These are phyloP conservation scores for Mycena kentingensis DNA, from an alignment of 768 basidiomycete species.

Conservation along the genomic window DNA sequence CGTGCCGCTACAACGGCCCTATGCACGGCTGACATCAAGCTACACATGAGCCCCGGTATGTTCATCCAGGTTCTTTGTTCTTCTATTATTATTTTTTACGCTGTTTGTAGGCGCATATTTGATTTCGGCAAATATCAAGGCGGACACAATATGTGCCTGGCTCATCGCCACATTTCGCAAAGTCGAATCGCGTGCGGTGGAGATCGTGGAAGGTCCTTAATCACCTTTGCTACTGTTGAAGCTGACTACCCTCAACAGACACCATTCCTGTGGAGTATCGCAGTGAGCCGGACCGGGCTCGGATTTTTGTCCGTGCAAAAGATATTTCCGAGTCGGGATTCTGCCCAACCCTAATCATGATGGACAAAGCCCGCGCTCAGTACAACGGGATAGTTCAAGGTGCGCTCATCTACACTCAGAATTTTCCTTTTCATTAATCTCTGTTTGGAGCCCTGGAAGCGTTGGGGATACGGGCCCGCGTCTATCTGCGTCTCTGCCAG, in stretches of 20 bases:
- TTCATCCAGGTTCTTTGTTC: background rate
- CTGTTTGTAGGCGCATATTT: conserved; percentile 1
- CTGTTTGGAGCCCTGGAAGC: background rate
- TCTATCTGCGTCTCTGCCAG: conserved; percentile 9
- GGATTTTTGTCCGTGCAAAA: background rate
- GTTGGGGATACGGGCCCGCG: background rate
- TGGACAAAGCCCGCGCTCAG: conserved; percentile 3
- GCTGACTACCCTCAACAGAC: background rate
- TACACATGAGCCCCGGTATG: conserved; percentile 9
- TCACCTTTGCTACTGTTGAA: background rate
- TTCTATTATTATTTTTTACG: background rate
- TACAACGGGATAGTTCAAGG: background rate
- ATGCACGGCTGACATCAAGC: background rate
- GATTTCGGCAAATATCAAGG: conserved; percentile 11
- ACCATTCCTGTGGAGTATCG: background rate
- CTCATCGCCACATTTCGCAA: background rate
- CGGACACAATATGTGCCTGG: background rate
- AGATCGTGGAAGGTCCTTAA: background rate
- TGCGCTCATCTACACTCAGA: background rate
- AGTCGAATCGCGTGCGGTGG: background rate
- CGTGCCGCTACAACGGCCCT: conserved; percentile 7
- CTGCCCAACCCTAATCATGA: background rate
- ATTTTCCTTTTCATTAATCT: background rate
- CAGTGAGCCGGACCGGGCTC: background rate
- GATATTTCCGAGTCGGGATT: conserved; percentile 2